A percentile compares a stretch with the other conserved stretches of the same genome.
These are phyloP conservation scores for Globisporangium viniferum DNA, from an alignment of 352 stramenopile species.

Conservation along the genomic window DNA sequence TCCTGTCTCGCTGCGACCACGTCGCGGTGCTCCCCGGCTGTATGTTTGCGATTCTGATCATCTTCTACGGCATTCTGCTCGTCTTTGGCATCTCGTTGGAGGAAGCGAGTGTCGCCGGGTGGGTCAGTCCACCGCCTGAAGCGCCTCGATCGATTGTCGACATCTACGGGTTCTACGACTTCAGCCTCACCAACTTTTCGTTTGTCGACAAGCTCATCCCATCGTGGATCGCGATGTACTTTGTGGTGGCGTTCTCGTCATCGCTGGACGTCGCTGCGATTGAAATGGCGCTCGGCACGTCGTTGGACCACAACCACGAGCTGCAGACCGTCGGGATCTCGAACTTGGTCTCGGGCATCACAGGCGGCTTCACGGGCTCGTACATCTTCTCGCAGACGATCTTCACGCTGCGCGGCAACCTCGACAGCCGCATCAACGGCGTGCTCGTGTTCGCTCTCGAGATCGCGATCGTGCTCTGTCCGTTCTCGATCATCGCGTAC, in stretches of 20 bases:
- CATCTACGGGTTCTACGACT: conserved; percentile 83
- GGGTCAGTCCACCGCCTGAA: conserved; percentile 84
- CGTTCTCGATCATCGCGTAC: conserved; percentile 94
- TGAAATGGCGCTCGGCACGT: conserved; percentile 93
- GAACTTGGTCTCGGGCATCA: conserved; percentile 95
- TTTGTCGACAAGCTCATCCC: conserved; percentile 74
- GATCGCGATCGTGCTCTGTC: conserved; percentile 76
- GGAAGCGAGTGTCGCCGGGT: conserved; percentile 89
- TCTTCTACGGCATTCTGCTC: conserved; percentile 84
- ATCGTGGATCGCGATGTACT: conserved; percentile 96
- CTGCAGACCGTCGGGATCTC: conserved; percentile 94
- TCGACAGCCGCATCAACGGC: conserved; percentile 69
- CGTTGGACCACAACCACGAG: conserved; percentile 96
- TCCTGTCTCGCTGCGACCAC: conserved; percentile 79
- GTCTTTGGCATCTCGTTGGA: conserved; percentile 72
- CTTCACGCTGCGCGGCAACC: conserved; percentile 78
- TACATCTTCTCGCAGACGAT: conserved; percentile 99
- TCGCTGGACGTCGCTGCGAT: conserved; percentile 97
- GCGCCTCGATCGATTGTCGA: conserved; percentile 56
- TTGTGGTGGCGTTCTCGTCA: conserved; percentile 97
- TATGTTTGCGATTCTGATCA: conserved; percentile 87
- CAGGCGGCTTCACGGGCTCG: conserved; percentile 96
- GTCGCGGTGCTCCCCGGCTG: conserved; percentile 80
- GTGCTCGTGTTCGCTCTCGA: conserved; percentile 79
- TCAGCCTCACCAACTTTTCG: conserved; percentile 52